Percentiles rank a stretch among this genome's conserved stretches.
Evolutionary conservation across 257 asterid genomes (phyloP).

Genomic region (Striga asiatica): DNA sequence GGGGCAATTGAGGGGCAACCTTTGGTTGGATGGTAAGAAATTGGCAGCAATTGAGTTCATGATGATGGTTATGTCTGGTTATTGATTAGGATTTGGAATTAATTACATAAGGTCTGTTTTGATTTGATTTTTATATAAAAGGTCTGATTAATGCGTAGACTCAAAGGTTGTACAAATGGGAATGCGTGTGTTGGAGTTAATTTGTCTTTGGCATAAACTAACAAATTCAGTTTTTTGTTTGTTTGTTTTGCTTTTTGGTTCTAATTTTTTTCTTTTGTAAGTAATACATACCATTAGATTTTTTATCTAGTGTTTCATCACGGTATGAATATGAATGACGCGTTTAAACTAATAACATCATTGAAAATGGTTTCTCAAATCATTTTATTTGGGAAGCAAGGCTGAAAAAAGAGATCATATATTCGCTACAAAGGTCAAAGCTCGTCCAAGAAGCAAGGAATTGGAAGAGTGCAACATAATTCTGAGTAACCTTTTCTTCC

Average conservation of each 20-base stretch:
- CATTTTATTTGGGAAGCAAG: too few relatives aligned
- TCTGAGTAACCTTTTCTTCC: not conserved
- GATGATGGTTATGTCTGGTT: not conserved
- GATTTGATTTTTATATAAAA: not conserved
- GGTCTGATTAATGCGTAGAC: not conserved
- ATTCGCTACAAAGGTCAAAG: too few relatives aligned
- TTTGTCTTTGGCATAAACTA: not conserved
- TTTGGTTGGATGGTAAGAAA: slow-evolving; percentile 12
- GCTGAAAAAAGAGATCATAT: too few relatives aligned
- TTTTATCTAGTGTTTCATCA: too few relatives aligned
- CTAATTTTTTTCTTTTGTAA: too few relatives aligned
- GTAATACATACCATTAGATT: too few relatives aligned
- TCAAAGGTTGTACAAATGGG: not conserved
- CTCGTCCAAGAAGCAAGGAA: too few relatives aligned
- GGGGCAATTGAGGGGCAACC: slow-evolving; percentile 1
- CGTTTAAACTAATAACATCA: too few relatives aligned
- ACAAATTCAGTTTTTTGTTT: not conserved
- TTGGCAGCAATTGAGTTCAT: slow-evolving; percentile 20
- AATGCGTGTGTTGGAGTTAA: not conserved
- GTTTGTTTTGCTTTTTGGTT: not conserved
- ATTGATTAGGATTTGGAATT: not conserved
- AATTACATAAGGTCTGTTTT: too few relatives aligned
- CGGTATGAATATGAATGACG: too few relatives aligned
- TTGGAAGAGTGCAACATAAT: slow-evolving; percentile 6
- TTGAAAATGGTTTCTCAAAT: too few relatives aligned